Base-by-base conservation (phyloP, 2,329 filamentous ascomycete genomes). In the Fusarium sp. region DNA sequence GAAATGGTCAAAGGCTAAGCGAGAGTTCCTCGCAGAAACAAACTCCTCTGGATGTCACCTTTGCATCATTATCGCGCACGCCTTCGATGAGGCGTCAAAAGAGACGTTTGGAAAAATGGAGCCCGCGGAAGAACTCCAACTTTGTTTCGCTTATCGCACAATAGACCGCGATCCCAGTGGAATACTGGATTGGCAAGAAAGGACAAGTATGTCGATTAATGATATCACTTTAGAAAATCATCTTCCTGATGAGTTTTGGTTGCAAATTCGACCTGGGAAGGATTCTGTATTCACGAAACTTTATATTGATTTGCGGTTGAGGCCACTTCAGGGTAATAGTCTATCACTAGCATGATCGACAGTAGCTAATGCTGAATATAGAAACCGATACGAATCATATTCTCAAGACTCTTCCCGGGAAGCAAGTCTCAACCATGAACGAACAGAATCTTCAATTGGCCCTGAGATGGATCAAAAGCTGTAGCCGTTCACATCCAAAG, bases 111-210 rank as follows among this genome's bases (percentile, higher is more conserved):
- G 14, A 5, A 11, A 3, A 2, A 8, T 61, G 12, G 18, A 1
- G 3, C 3, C 0, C 7, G 27, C 11, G 5, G 34, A 34, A 7
- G 10, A 11, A 12, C 14, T 61, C 4, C 12, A 20, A 1, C 58
- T 61, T 12, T 61, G 44, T 27, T 61, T 61, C 1, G n/a, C 29
- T 13, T 60, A 61, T 14, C 54, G 58, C 11, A 49, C 54, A 6
- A 34, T 51, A 4, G 54, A 61, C 2, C n/a, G 55, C 11, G 58
- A 61, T 27, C 58, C 58, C 1, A 60, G 42, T 2, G 58, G 58
- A 7, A 48, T n/a, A 7, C 6, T 61, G 3, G 42, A 41, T 12
- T 60, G 22, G 22, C 27, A 18, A 11, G 54, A 61, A 10, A 49
- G 58, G n/a, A 60, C 58, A 5, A n/a, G 16, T 3, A 61, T 60